Evolutionary conservation across 371 early-diverging fungal species (phyloP), one percentile per base, ranked within the genome.

Genomic region (Saksenaea vasiformis): DNA sequence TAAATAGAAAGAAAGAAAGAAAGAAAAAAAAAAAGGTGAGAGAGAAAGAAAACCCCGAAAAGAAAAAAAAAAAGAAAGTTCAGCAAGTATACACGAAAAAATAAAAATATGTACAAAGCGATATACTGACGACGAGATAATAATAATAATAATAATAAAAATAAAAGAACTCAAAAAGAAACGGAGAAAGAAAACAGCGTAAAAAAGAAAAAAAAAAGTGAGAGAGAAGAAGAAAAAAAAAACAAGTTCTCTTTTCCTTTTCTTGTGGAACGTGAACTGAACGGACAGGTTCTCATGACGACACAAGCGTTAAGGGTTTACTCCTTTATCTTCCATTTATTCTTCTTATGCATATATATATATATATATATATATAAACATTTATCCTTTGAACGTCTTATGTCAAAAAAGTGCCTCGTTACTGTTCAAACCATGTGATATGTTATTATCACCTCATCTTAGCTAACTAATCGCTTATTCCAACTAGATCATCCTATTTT

Each of bases 1-100:
- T 19, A n/a, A 64, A 43, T 24, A 53, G 24, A 56, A 59, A 62
- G 60, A 60, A 60, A 44, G 27, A 55, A 61, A 38, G 57, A 34
- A 31, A 58, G 54, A 58, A 53, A 31, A 59, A 38, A 28, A 19
- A 60, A 15, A 51, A 58, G 28, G 26, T 43, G 17, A 64, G 39
- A 44, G 58, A 64, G 41, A 47, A 24, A 47, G 51, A 53, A 31
- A 51, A 43, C 24, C 35, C 17, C 22, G n/a, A 34, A 43, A 53
- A 53, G 36, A 54, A 15, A 7, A 4, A 31, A 31, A 53, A 53
- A 54, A 54, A 15, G 31, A 4, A 31, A 31, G 31, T 31, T 27
- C 27, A 36, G 24, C 26, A 38, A 43, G 59, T 43, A 43, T 43
- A 28, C 41, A 59, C 31, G 31, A 31, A 31, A 31, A 31, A 13